Evolutionary conservation across 305 asterid species (phyloP).

Genomic region (Coffea humblotiana): DNA sequence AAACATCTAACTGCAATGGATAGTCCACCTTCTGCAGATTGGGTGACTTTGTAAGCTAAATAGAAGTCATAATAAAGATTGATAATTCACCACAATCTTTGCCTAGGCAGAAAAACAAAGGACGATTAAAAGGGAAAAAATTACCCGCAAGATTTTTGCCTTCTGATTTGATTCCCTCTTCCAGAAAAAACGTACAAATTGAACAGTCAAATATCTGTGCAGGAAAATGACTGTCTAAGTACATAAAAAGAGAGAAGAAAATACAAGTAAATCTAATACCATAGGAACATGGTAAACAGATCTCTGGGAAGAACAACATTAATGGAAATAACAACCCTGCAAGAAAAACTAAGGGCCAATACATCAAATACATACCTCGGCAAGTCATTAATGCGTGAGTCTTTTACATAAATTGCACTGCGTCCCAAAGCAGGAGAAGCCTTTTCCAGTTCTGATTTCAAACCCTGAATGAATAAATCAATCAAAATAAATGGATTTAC

Average conservation of each 20-base stretch:
- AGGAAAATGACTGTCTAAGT: slow-evolving; percentile 10
- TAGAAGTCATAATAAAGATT: background rate
- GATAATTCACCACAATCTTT: slow-evolving; percentile 1
- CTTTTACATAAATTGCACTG: slow-evolving; percentile 81
- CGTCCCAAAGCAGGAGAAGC: slow-evolving; percentile 95
- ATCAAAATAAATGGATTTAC: slow-evolving; percentile 16
- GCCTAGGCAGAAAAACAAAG: background rate
- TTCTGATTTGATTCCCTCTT: slow-evolving; percentile 98
- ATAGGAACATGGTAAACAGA: background rate
- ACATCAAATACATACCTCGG: slow-evolving; percentile 63
- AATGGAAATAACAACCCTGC: background rate
- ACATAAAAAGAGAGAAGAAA: slow-evolving; percentile 14
- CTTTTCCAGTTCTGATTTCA: slow-evolving; percentile 94
- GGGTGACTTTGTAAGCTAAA: background rate
- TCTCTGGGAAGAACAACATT: background rate
- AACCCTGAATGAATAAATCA: slow-evolving; percentile 55
- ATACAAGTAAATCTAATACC: slow-evolving; percentile 8
- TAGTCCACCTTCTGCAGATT: slow-evolving; percentile 87
- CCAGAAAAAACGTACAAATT: slow-evolving; percentile 98
- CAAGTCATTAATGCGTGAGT: slow-evolving; percentile 84
- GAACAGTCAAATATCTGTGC: slow-evolving; percentile 85
- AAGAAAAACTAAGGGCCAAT: no score
- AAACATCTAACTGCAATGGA: slow-evolving; percentile 89
- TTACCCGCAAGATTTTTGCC: slow-evolving; percentile 97
- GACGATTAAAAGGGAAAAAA: slow-evolving; percentile 21